Evolutionary conservation across 495 filamentous ascomycete genomes (phyloP).

Genomic region (Schizothecium vesticola): DNA sequence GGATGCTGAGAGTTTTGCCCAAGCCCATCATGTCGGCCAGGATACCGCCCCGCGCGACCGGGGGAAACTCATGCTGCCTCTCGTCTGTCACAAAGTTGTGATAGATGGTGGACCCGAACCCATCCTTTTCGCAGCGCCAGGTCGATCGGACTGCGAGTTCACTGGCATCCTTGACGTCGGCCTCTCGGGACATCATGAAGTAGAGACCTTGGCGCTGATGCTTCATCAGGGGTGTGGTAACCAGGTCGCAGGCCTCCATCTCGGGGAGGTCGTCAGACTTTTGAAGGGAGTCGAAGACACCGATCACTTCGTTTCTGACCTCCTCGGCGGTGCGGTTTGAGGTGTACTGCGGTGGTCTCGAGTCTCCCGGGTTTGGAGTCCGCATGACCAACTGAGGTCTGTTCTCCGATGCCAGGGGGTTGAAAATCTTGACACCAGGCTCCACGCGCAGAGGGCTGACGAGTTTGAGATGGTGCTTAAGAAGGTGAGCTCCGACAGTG

Average conservation of each 20-base stretch:
- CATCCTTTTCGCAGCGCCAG: constrained; percentile 55
- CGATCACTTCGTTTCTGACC: constrained; percentile 73
- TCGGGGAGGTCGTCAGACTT: constrained; percentile 70
- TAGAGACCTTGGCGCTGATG: constrained; percentile 90
- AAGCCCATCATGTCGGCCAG: constrained; percentile 98
- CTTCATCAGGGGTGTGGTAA: constrained; percentile 66
- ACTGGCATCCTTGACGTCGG: constrained; percentile 32
- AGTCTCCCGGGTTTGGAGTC: constrained; percentile 14
- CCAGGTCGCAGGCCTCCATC: constrained; percentile 56
- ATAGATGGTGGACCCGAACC: constrained; percentile 55
- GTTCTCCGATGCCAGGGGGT: constrained; percentile 52
- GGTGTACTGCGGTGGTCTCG: constrained; percentile 8
- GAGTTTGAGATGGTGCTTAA: constrained; percentile 60
- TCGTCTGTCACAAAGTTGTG: constrained; percentile 80
- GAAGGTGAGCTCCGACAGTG: constrained; percentile 60
- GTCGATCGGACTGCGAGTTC: constrained; percentile 61
- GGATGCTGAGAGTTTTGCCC: constrained; percentile 86
- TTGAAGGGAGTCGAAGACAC: constrained; percentile 78
- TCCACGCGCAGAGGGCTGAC: constrained; percentile 58
- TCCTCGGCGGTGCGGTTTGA: constrained; percentile 68
- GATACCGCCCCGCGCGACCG: constrained; percentile 75
- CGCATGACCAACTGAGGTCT: constrained; percentile 31
- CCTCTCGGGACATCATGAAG: constrained; percentile 83
- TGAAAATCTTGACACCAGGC: constrained; percentile 57
- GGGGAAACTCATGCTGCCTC: constrained; percentile 56